Evolutionary conservation across 176 grass and related monocot genomes (phyloP).

Genomic region (Oryza glumipatula): DNA sequence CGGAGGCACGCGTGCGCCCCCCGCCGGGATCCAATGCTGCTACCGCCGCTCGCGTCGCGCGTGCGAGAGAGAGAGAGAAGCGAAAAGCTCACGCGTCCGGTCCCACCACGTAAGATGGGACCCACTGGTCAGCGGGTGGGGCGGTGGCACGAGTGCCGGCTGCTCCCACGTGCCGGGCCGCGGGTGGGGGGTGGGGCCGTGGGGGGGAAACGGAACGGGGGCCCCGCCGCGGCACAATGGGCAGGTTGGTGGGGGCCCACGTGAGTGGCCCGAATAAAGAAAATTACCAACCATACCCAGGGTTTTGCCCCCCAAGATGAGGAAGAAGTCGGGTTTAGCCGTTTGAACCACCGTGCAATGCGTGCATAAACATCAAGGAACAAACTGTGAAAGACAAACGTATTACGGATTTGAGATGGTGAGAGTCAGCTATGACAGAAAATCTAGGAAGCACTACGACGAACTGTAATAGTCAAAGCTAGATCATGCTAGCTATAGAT

Average conservation of each 20-base stretch:
- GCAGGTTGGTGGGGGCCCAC: background rate
- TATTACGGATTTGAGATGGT: background rate
- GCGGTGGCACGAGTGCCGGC: background rate
- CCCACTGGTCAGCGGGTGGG: background rate
- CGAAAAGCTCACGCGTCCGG: background rate
- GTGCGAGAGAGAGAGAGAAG: too few relatives aligned
- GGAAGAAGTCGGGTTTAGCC: background rate
- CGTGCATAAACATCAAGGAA: too few relatives aligned
- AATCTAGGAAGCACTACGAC: too few relatives aligned
- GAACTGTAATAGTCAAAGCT: background rate
- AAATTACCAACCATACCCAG: slow-evolving; percentile 22
- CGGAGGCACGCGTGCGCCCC: background rate
- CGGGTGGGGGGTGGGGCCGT: background rate
- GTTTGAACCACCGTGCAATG: too few relatives aligned
- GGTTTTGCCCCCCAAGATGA: background rate
- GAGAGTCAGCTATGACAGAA: background rate
- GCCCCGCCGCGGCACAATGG: background rate
- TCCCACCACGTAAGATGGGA: too few relatives aligned
- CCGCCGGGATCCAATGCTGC: slow-evolving; percentile 5
- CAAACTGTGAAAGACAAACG: too few relatives aligned
- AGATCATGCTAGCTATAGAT: background rate
- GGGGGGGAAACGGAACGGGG: background rate
- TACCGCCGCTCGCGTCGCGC: background rate
- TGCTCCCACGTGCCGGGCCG: slow-evolving; percentile 36
- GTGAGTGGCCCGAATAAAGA: background rate